Evolutionary conservation across 495 filamentous ascomycete genomes (phyloP).

Genomic region (Neurospora hispaniola): DNA sequence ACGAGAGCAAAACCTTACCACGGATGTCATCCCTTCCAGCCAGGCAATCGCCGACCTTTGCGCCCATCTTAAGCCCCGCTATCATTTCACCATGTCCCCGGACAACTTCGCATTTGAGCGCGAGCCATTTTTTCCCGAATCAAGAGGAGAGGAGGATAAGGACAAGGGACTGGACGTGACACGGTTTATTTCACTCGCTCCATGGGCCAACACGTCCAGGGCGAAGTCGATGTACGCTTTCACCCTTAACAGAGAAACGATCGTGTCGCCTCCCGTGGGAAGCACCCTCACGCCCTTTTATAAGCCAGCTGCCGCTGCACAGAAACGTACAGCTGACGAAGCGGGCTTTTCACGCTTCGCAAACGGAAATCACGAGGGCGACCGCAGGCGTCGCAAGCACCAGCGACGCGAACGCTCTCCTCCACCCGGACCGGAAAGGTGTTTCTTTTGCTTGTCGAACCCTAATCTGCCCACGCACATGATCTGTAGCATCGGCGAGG

Average conservation of each 20-base stretch:
- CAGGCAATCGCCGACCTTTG: slow-evolving; percentile 62
- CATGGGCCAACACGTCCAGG: slow-evolving; percentile 59
- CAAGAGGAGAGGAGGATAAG: slow-evolving; percentile 13
- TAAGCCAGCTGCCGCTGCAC: slow-evolving; percentile 13
- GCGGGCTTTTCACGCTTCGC: slow-evolving; percentile 56
- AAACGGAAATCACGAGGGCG: slow-evolving; percentile 46
- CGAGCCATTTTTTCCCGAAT: slow-evolving; percentile 75
- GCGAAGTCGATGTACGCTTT: slow-evolving; percentile 91
- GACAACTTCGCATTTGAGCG: slow-evolving; percentile 66
- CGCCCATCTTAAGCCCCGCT: slow-evolving; percentile 65
- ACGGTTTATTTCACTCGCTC: slow-evolving; percentile 78
- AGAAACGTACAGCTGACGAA: slow-evolving; percentile 51
- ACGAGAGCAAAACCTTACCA: slow-evolving; percentile 33
- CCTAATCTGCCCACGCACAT: slow-evolving; percentile 74
- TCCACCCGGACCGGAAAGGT: slow-evolving; percentile 64
- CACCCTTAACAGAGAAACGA: slow-evolving; percentile 50
- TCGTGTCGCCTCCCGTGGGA: slow-evolving; percentile 48
- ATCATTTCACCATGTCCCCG: slow-evolving; percentile 69
- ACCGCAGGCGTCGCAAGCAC: slow-evolving; percentile 47
- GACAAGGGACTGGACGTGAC: slow-evolving; percentile 50
- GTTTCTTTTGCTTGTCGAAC: slow-evolving; percentile 93
- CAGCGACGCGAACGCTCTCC: slow-evolving; percentile 32
- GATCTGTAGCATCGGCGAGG: slow-evolving; percentile 73
- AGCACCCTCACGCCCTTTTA: slow-evolving; percentile 62
- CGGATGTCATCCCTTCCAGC: slow-evolving; percentile 24